Conservation (phyloP, 208 protist species). For the Trypanosoma mega region DNA sequence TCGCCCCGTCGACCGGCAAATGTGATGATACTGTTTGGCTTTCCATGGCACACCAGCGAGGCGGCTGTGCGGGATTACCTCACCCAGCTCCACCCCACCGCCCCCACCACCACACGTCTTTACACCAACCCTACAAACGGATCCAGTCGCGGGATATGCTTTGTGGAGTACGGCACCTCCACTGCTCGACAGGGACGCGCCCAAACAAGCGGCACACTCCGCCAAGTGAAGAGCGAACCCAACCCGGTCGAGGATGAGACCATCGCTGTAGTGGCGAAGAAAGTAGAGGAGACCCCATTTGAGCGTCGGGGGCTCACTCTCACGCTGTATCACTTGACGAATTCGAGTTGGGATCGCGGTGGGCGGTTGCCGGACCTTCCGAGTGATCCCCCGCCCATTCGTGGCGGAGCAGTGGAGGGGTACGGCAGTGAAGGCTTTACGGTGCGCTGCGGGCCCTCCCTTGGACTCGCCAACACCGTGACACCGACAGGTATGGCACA, state of each 20-base stretch:
- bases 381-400: conserved; percentile 45
- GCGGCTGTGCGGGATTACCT: conserved; percentile 51
- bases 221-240: neutral
- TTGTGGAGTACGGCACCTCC: conserved; percentile 74
- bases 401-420: conserved; percentile 35
- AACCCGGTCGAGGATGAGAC: conserved; percentile 10
- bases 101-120: conserved; percentile 57
- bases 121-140: conserved; percentile 83
- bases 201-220: neutral
- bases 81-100: conserved; percentile 36
- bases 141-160: conserved; percentile 69
- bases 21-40: conserved; percentile 68
- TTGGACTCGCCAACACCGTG: conserved; percentile 80
- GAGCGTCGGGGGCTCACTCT: conserved; percentile 35
- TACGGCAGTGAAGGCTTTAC: conserved; percentile 76
- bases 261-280: conserved; percentile 34
- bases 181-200: too few species aligned
- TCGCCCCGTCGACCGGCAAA: conserved; percentile 32
- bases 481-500: conserved; percentile 42
- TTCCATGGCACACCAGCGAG: conserved; percentile 79
- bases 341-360: conserved; percentile 60
- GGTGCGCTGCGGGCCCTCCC: conserved; percentile 55
- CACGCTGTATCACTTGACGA: conserved; percentile 54
- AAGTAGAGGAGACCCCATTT: conserved; percentile 55
- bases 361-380: conserved; percentile 77